Evolutionary conservation across 352 stramenopile species (phyloP).

Genomic region (Phytopythium mirpurense): DNA sequence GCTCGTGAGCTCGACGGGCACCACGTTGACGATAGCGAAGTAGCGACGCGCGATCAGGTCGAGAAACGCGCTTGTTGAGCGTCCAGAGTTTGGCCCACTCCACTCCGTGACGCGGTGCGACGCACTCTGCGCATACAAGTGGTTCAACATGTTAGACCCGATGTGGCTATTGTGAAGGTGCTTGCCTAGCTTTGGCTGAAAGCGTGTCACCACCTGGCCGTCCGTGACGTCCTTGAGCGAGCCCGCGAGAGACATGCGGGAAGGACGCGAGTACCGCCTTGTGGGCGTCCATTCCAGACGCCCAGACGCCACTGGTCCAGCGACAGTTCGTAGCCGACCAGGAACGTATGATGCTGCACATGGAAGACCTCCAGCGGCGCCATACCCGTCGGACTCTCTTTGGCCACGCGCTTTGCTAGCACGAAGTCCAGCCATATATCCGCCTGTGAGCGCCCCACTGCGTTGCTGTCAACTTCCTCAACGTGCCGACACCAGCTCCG

Average conservation of each 20-base stretch:
- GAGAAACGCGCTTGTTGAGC: slow-evolving; percentile 98
- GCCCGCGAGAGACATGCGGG: slow-evolving; percentile 73
- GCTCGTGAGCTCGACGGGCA: slow-evolving; percentile 87
- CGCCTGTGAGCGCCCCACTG: slow-evolving; percentile 51
- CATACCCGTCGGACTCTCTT: slow-evolving; percentile 39
- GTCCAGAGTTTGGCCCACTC: slow-evolving; percentile 99
- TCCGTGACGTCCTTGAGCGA: slow-evolving; percentile 91
- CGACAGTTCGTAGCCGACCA: slow-evolving; percentile 91
- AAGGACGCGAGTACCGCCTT: slow-evolving; percentile 46
- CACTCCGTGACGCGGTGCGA: slow-evolving; percentile 97
- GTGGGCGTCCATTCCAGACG: slow-evolving; percentile 30
- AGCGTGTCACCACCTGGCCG: slow-evolving; percentile 97
- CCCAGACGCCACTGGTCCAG: slow-evolving; percentile 94
- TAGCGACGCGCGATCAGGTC: slow-evolving; percentile 94
- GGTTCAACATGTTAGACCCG: slow-evolving; percentile 99
- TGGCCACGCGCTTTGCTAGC: slow-evolving; percentile 39
- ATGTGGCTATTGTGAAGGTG: slow-evolving; percentile 99
- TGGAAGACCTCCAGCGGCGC: slow-evolving; percentile 87
- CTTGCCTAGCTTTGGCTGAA: slow-evolving; percentile 97
- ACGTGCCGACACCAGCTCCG: too few species aligned
- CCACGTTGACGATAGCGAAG: slow-evolving; percentile 94
- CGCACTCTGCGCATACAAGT: slow-evolving; percentile 98
- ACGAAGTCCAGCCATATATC: slow-evolving; percentile 95
- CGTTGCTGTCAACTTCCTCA: slow-evolving; percentile 55
- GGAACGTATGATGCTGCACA: slow-evolving; percentile 90